phyloP scores from a whole-genome alignment of 2,329 filamentous ascomycete species.

The Hortaea sp. region DNA sequence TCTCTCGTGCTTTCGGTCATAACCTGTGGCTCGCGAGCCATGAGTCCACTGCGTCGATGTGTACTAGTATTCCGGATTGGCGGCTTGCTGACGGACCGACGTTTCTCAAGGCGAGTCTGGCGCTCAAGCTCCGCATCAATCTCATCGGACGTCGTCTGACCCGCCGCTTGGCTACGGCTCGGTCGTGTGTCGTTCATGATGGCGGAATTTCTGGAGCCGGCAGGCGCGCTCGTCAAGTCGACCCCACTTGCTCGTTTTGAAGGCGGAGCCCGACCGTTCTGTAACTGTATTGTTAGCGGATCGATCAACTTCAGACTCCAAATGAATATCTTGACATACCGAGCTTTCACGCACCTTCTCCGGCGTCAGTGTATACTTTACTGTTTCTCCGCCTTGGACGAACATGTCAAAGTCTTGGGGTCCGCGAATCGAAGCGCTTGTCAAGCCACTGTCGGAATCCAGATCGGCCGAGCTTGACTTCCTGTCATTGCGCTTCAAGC shows the following conservation, averaged over 20 bases:
- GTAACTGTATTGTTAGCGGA: background rate
- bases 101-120: slow-evolving; percentile 10
- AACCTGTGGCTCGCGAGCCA: slow-evolving; percentile 63
- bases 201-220: background rate
- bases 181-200: background rate
- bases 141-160: slow-evolving; percentile 9
- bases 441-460: slow-evolving; percentile 12
- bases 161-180: slow-evolving; percentile 5
- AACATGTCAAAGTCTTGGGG: slow-evolving; percentile 38
- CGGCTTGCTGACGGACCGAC: slow-evolving; percentile 23
- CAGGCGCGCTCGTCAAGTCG: slow-evolving; percentile 7
- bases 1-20: slow-evolving; percentile 64
- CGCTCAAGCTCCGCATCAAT: slow-evolving; percentile 4
- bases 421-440: slow-evolving; percentile 23
- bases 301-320: background rate
- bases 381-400: slow-evolving; percentile 37
- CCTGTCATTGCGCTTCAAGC: slow-evolving; percentile 12
- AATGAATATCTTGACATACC: slow-evolving; percentile 17
- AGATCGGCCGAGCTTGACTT: slow-evolving; percentile 5
- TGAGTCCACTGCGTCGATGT: slow-evolving; percentile 23
- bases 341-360: slow-evolving; percentile 35
- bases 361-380: slow-evolving; percentile 42
- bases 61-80: slow-evolving; percentile 21
- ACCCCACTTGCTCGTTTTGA: slow-evolving; percentile 2
- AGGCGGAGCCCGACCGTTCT: background rate